A percentile compares a stretch with the other conserved stretches of the same genome.
phyloP scores from a whole-genome alignment of 352 stramenopile genomes.

The Phytophthora idaei region DNA sequence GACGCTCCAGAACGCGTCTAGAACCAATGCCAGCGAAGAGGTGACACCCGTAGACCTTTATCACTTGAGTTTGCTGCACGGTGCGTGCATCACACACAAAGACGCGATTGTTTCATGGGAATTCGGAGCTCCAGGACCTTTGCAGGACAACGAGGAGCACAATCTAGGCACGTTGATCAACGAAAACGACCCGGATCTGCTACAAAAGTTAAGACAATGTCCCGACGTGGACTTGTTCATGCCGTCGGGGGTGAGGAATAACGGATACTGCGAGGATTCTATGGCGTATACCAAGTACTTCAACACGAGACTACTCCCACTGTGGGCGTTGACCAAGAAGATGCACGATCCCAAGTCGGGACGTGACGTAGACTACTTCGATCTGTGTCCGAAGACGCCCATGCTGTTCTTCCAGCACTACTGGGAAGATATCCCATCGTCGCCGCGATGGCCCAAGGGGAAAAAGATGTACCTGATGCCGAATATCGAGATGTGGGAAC shows the following conservation, averaged over 20 bases:
- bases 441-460: slow-evolving; percentile 32
- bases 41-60: slow-evolving; percentile 41
- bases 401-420: slow-evolving; percentile 61
- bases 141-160: slow-evolving; percentile 24
- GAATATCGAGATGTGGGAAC: slow-evolving; percentile 60
- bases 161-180: slow-evolving; percentile 37
- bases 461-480: slow-evolving; percentile 55
- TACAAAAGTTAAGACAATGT: slow-evolving; percentile 59
- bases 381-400: slow-evolving; percentile 48
- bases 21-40: slow-evolving; percentile 15
- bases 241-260: slow-evolving; percentile 40
- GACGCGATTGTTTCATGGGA: slow-evolving; percentile 60
- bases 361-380: slow-evolving; percentile 48
- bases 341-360: slow-evolving; percentile 32
- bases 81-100: slow-evolving; percentile 45
- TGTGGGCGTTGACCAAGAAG: slow-evolving; percentile 48
- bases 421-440: slow-evolving; percentile 42
- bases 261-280: slow-evolving; percentile 62
- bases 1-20: slow-evolving; percentile 14
- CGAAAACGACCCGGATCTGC: slow-evolving; percentile 39
- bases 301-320: slow-evolving; percentile 39
- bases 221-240: slow-evolving; percentile 74
- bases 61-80: slow-evolving; percentile 60
- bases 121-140: slow-evolving; percentile 31
- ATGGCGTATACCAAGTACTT: slow-evolving; percentile 64